These are phyloP conservation scores for Myxozyma udenii DNA, from an alignment of 805 yeast genomes.

Conservation along the genomic window DNA sequence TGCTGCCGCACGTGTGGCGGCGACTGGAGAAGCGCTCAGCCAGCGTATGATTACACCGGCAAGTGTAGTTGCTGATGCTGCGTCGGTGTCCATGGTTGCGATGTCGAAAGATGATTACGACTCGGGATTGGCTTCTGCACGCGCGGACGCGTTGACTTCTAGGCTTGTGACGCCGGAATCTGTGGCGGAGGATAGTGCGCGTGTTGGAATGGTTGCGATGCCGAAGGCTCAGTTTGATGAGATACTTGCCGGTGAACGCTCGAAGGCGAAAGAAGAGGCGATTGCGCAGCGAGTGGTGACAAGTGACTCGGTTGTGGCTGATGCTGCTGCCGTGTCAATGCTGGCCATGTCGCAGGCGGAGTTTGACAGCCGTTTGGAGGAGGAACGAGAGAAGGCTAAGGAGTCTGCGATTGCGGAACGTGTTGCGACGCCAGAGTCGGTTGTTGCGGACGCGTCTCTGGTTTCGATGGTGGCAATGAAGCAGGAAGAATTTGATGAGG, in stretches of 20 bases:
- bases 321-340: constrained; percentile 5
- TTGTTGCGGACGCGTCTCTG: constrained; percentile 4
- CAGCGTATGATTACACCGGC: constrained; percentile 2
- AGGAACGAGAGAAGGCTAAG: background rate
- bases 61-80: constrained; percentile 20
- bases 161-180: background rate
- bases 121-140: constrained; percentile 1
- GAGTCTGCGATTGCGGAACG: constrained; percentile 5
- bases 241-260: too few relatives aligned
- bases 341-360: constrained; percentile 4
- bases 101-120: constrained; percentile 31
- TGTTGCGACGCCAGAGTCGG: constrained; percentile 10
- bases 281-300: background rate
- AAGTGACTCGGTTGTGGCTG: constrained; percentile 6
- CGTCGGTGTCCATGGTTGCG: constrained; percentile 29
- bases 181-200: constrained; percentile 6
- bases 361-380: background rate
- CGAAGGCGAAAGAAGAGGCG: constrained; percentile 22
- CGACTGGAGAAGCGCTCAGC: constrained; percentile 4
- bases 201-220: constrained; percentile 21
- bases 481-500: constrained; percentile 26
- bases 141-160: background rate
- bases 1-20: background rate
- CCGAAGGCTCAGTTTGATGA: constrained; percentile 26
- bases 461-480: constrained; percentile 22